phyloP scores from a whole-genome alignment of 2,329 filamentous ascomycete genomes.

The Cladophialophora carrionii region DNA sequence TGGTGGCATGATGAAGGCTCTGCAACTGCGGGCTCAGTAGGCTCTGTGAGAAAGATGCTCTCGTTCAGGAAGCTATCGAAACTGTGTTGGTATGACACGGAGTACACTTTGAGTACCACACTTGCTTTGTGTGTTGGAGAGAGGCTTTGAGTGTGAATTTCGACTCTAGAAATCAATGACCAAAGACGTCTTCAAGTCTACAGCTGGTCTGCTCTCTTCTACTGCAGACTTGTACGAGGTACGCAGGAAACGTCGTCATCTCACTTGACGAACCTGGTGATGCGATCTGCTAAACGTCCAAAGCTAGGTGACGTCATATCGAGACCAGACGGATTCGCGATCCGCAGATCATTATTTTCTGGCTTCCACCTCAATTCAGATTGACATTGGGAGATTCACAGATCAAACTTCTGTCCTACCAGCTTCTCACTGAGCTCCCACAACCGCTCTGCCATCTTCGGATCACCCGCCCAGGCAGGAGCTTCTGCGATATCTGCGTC shows the following conservation, averaged over 20 bases:
- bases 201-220: neutral
- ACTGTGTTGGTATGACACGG: neutral
- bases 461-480: constrained; percentile 8
- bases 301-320: neutral
- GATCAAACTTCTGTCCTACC: constrained; percentile 20
- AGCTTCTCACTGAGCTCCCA: constrained; percentile 19
- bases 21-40: neutral
- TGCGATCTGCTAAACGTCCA: neutral
- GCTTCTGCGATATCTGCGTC: constrained; percentile 1
- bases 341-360: neutral
- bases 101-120: neutral
- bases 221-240: neutral
- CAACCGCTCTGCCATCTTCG: constrained; percentile 5
- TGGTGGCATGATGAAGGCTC: constrained; percentile 2
- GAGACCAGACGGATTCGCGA: neutral
- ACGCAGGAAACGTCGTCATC: constrained; percentile 2
- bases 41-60: neutral
- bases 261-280: neutral
- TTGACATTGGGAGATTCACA: neutral
- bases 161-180: neutral
- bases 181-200: neutral
- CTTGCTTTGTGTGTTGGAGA: neutral
- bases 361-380: neutral
- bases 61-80: neutral
- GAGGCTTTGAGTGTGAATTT: neutral